Evolutionary conservation across 257 asterid species (phyloP).

Genomic region (Cinchona pubescens): DNA sequence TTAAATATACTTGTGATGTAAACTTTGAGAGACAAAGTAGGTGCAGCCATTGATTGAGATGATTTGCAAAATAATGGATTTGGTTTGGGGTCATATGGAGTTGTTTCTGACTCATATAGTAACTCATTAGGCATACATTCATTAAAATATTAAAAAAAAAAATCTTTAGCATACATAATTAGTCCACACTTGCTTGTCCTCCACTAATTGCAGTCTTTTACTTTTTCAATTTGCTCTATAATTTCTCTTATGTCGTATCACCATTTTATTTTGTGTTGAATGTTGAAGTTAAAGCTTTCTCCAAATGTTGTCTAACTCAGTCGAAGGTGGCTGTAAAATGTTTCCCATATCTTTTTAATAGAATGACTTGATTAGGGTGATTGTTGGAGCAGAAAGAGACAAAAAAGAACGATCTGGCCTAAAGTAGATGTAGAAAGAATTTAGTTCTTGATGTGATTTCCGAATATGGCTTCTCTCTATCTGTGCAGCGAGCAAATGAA

Average conservation of each 20-base stretch:
- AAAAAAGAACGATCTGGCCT: too few species aligned
- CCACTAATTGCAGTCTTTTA: too few species aligned
- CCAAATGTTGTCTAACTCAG: neutral
- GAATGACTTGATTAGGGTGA: neutral
- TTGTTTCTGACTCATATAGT: neutral
- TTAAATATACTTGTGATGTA: too few species aligned
- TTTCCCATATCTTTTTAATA: neutral
- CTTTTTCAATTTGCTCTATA: too few species aligned
- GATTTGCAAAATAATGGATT: neutral
- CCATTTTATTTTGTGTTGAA: neutral
- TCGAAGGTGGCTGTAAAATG: neutral
- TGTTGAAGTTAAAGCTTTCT: neutral
- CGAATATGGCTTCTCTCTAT: neutral
- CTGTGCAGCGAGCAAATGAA: neutral
- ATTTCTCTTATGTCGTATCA: too few species aligned
- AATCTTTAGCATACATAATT: neutral
- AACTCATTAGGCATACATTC: neutral
- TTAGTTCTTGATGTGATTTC: neutral
- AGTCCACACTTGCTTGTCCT: neutral
- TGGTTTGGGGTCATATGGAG: neutral
- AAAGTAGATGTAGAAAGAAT: too few species aligned
- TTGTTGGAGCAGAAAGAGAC: too few species aligned
- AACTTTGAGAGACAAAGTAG: too few species aligned
- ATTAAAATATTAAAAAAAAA: too few species aligned
- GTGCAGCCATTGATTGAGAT: neutral